Base-by-base conservation (phyloP, 805 yeast species). In the Cyberlindnera japonica region DNA sequence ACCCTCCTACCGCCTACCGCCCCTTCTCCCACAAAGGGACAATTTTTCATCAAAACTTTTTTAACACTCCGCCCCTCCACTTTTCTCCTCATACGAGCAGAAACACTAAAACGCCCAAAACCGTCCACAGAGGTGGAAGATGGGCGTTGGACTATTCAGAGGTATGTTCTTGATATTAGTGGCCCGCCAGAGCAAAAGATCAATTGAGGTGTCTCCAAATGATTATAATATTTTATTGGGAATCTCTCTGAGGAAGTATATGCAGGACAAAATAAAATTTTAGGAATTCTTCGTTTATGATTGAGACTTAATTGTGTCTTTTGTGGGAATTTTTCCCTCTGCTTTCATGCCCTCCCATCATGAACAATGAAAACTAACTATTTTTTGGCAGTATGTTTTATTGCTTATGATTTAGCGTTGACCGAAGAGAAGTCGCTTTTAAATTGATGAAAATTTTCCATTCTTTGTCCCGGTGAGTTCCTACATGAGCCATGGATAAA, bases 271-370 rank as follows among this genome's bases (percentile, higher is more conserved):
- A 68, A 67, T 67, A 35, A 66, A 67, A 62, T 63, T 65, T 65
- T 67, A 77, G 83, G 83, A 77, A 79, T 79, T 79, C 84, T 79
- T 78, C 84, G 85, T 78, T 79, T 78, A 78, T 78, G 84, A 79
- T 71, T 65, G 49, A n/a, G 34, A 25, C 31, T n/a, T 26, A 12
- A 26, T 14, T 9, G 5, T 19, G 14, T 22, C 22, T 9, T 23
- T 10, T 23, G 25, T 23, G 25, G 25, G 25, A 23, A 23, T 23
- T n/a, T n/a, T n/a, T n/a, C n/a, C n/a, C n/a, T n/a, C n/a, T n/a
- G n/a, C n/a, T n/a, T n/a, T n/a, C n/a, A n/a, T n/a, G n/a, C n/a
- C n/a, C n/a, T n/a, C n/a, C n/a, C n/a, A n/a, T n/a, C n/a, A n/a
- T n/a, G n/a, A 12, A 23, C 25, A 23, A n/a, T n/a, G n/a, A n/a